Evolutionary conservation across 345 rosid genomes (phyloP).

Genomic region (Salix suchowensis): DNA sequence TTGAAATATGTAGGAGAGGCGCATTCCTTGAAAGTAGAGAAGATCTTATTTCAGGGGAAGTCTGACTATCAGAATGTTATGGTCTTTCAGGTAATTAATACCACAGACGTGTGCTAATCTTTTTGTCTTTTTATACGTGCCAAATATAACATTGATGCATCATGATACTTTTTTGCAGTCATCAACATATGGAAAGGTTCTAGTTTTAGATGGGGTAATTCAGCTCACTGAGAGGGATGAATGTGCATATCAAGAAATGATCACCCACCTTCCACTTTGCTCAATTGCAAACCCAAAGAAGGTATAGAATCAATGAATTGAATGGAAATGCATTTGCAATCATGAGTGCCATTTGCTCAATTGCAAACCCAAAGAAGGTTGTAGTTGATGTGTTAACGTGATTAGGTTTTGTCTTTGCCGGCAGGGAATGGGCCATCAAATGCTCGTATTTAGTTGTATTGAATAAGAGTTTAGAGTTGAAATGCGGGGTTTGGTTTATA

Average conservation of each 20-base stretch:
- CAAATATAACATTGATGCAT: not conserved
- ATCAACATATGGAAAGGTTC: slow-evolving; percentile 87
- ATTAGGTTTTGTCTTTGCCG: no score
- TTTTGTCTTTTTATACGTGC: not conserved
- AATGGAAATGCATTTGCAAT: not conserved
- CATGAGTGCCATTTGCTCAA: not conserved
- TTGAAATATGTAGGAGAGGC: slow-evolving; percentile 71
- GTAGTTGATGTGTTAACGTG: not conserved
- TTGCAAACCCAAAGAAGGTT: no score
- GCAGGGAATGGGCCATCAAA: not conserved
- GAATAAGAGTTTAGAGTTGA: not conserved
- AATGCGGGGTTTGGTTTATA: no score
- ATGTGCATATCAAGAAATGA: slow-evolving; percentile 99
- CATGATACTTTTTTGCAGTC: slow-evolving; percentile 44
- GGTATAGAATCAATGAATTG: slow-evolving; percentile 33
- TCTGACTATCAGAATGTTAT: slow-evolving; percentile 88
- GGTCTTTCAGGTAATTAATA: slow-evolving; percentile 72
- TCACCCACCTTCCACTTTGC: slow-evolving; percentile 90
- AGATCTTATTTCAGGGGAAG: slow-evolving; percentile 71
- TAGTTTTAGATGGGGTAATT: slow-evolving; percentile 92
- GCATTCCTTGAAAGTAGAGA: slow-evolving; percentile 84
- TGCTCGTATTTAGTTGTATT: not conserved
- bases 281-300: slow-evolving; percentile 83
- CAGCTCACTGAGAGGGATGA: slow-evolving; percentile 97
- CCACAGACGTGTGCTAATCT: not conserved